Conservation (phyloP, 345 rosid species). For the Ceriops zippeliana region DNA sequence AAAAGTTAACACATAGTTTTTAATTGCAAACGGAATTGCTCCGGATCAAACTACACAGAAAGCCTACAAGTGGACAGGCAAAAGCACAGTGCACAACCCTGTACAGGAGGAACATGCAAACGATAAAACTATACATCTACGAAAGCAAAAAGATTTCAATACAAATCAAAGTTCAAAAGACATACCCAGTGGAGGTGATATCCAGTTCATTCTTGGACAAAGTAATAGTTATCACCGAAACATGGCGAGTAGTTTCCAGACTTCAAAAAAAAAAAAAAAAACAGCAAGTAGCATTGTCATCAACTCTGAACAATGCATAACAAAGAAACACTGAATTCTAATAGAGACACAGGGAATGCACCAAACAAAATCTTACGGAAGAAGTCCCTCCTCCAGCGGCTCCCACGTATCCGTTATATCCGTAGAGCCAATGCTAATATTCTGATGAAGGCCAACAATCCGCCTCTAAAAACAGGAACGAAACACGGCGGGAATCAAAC, state of each 20-base stretch:
- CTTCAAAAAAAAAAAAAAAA: conserved; percentile 7
- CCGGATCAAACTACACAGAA: no score
- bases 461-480: conserved; percentile 28
- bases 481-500: not conserved
- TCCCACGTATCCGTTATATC: conserved; percentile 62
- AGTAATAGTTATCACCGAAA: conserved; percentile 31
- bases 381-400: conserved; percentile 59
- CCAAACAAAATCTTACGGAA: conserved; percentile 40
- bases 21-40: no score
- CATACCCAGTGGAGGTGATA: conserved; percentile 30
- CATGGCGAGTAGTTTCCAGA: conserved; percentile 35
- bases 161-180: not conserved
- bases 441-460: conserved; percentile 49
- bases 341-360: not conserved
- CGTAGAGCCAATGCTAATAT: conserved; percentile 39
- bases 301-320: no score
- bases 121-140: no score
- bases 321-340: not conserved
- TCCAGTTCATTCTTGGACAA: conserved; percentile 31
- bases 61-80: no score
- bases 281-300: no score
- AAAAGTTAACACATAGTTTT: no score
- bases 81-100: no score
- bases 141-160: not conserved
- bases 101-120: no score